Base-by-base conservation (phyloP, 148 eudicot genomes). In the Vaccinium macrocarpon region DNA sequence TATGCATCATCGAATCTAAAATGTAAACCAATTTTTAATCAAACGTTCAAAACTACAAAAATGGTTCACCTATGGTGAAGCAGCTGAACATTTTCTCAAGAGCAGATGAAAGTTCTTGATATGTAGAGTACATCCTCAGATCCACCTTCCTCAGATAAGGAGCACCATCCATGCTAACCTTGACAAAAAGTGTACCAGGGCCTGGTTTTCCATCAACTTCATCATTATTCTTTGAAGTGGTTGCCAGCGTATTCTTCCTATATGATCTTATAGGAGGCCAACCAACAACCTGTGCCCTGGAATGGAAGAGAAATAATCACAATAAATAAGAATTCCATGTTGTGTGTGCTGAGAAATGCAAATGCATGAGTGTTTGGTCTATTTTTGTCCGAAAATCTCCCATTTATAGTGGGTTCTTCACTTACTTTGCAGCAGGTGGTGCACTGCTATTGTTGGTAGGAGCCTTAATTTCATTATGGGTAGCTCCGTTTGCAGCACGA, bases 111-210 rank as follows among this genome's bases (percentile, higher is more conserved):
- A 93, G 92, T 50, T 92, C 94, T 80, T 89, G 91, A 84, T 95
- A 95, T 19, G 87, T 87, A 32, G 92, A 82, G 85, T 93, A 93
- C 78, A 84, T 82, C 82, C 92, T 91, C 64, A 95, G 94, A 87
- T 95, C 98, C 59, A 93, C 94, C 90, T 95, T 95, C 88, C 98
- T 90, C 56, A 95, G 90, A 86, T 95, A 95, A 21, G 98, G 98
- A 78, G 98, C 98, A 83, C 98, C 98, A 87, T 95, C 97, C 98
- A 95, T 95, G 90, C 98, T 95, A 82, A 95, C 98, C 88, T 95
- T 95, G 66, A 95, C 91, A 85, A 93, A 95, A 61, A 92, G 91
- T 3, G 96, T 91, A 84, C 92, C 94, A 61, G 88, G 74, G 16
- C 86, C 81, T 6, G 90, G 86, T 53, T 89, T 91, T 42, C 90